Evolutionary conservation across 148 eudicot genomes (phyloP).

Genomic region (Rhododendron kiyosumense): DNA sequence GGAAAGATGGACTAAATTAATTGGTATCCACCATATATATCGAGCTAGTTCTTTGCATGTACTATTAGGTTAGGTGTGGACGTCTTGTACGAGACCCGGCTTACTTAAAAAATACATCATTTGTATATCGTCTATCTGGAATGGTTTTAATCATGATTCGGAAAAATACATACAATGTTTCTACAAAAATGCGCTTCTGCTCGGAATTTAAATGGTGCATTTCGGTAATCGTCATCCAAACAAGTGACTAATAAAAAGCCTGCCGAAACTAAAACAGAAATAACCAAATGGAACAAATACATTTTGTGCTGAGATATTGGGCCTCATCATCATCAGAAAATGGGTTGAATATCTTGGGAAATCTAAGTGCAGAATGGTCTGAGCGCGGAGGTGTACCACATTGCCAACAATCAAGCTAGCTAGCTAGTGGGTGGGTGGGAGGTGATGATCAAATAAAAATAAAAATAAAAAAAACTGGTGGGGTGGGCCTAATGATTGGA

Average conservation of each 20-base stretch:
- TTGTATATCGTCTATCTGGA: no score
- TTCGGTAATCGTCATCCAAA: neutral
- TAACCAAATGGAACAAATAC: neutral
- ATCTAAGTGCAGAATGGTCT: neutral
- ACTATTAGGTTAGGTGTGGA: neutral
- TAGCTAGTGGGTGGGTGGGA: no score
- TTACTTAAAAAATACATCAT: no score
- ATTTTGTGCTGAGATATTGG: neutral
- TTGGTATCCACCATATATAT: neutral
- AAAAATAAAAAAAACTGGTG: neutral
- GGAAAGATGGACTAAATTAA: neutral
- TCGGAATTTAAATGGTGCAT: no score
- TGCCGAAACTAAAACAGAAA: neutral
- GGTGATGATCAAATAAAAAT: no score
- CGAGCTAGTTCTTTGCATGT: neutral
- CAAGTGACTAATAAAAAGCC: neutral
- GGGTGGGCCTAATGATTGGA: constrained; percentile 1
- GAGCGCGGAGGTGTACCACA: neutral
- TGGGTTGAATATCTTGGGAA: neutral
- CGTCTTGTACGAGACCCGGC: neutral
- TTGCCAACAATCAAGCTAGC: neutral
- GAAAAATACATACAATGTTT: no score
- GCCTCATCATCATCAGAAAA: neutral
- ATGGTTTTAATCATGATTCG: no score
- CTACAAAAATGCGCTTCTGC: neutral